A percentile compares a stretch with the other conserved stretches of the same genome.
phyloP scores from a whole-genome alignment of 2,329 filamentous ascomycete species.

The Drechslerella stenobrocha region DNA sequence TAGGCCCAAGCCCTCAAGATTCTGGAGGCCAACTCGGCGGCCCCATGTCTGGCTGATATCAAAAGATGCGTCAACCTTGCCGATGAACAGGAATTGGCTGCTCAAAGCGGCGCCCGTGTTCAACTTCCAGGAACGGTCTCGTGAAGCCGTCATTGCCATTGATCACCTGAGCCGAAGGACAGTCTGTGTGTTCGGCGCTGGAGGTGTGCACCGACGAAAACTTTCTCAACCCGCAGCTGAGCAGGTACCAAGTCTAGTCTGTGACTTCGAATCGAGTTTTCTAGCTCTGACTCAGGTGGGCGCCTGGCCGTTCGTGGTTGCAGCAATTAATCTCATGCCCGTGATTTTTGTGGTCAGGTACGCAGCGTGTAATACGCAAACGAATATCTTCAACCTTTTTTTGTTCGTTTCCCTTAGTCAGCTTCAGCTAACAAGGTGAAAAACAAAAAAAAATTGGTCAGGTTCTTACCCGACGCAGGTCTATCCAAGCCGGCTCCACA shows the following conservation, averaged over 20 bases:
- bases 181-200: neutral
- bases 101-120: conserved; percentile 38
- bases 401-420: neutral
- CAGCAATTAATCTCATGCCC: conserved; percentile 19
- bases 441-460: conserved; percentile 23
- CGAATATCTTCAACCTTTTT: neutral
- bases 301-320: conserved; percentile 21
- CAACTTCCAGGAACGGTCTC: conserved; percentile 48
- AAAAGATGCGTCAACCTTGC: neutral
- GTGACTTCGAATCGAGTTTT: conserved; percentile 28
- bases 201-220: conserved; percentile 18
- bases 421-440: neutral
- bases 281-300: conserved; percentile 30
- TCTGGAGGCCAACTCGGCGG: conserved; percentile 3
- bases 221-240: conserved; percentile 27
- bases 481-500: conserved; percentile 37
- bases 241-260: conserved; percentile 12
- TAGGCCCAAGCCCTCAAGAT: neutral
- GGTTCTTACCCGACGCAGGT: conserved; percentile 41
- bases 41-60: neutral
- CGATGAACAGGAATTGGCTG: conserved; percentile 24
- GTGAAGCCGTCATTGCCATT: conserved; percentile 45
- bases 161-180: conserved; percentile 37
- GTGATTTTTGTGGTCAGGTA: conserved; percentile 25
- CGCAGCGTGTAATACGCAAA: conserved; percentile 24